Evolutionary conservation across 345 rosid genomes (phyloP), one percentile per base, ranked within the genome.

Genomic region (Populus euphratica): DNA sequence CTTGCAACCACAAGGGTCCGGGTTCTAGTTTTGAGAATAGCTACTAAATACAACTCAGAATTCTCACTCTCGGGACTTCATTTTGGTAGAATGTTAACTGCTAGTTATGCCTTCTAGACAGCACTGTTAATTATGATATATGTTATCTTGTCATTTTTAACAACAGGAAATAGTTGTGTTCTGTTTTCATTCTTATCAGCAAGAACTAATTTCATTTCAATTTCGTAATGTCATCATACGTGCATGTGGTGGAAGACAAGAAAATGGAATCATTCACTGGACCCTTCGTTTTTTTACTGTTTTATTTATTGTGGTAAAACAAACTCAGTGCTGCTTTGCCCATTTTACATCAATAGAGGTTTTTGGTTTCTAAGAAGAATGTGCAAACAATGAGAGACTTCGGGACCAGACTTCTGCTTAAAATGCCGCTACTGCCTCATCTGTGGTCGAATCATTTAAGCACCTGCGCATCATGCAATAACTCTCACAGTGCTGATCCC

Each of bases 301-400:
- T 52, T 52, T 52, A 52, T 52, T 52, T 20, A 52, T 52, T 52
- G 59, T 20, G 23, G 59, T 52, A 6, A 20, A 52, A 52, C 59
- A 52, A 52, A 52, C 59, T 52, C 59, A 5, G 33, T 70, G 33
- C 33, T 23, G 44, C 41, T 62, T 38, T 6, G 27, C 65, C 64
- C 43, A 44, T 41, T 63, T 36, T 17, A 5, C 52, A 21, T 33
- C 67, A 72, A 47, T 38, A 12, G 36, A 23, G 49, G 63, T 75
- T 81, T 52, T 68, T 23, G 43, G 63, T 71, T 78, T 80, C 47
- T 84, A 91, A 93, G 91, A 86, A 78, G 88, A 87, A 87, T 83
- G 88, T 76, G 23, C 86, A 39, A 83, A 82, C 78, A 90, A 90
- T 65, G 87, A 80, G 76, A 86, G 68, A 70, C 89, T 89, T 63